These are phyloP conservation scores for Microbotryomycetes sp. DNA, from an alignment of 1,284 basidiomycete species.

Conservation along the genomic window DNA sequence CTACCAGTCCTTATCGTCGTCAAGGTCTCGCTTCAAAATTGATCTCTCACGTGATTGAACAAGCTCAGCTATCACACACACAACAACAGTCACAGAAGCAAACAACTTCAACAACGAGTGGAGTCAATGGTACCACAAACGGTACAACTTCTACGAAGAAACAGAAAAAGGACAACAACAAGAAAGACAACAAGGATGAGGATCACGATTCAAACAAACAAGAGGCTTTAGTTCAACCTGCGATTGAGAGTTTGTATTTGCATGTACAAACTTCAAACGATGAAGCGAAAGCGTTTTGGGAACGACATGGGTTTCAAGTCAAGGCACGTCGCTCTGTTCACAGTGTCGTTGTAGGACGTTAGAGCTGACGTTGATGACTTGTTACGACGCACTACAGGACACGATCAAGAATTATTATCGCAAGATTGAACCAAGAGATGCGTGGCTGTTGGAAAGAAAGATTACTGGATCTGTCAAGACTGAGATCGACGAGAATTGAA, in stretches of 20 bases:
- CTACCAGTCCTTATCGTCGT: slow-evolving; percentile 40
- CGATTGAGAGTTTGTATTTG: slow-evolving; percentile 39
- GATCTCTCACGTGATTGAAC: slow-evolving; percentile 39
- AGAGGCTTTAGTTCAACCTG: slow-evolving; percentile 7
- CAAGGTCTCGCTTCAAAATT: slow-evolving; percentile 43
- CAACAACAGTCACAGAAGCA: background rate
- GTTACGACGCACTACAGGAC: slow-evolving; percentile 13
- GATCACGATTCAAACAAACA: slow-evolving; percentile 3
- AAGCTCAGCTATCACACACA: slow-evolving; percentile 38
- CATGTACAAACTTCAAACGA: slow-evolving; percentile 44
- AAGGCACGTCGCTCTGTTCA: slow-evolving; percentile 26
- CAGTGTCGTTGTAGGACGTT: background rate
- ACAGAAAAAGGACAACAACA: slow-evolving; percentile 36
- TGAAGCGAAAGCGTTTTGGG: slow-evolving; percentile 42
- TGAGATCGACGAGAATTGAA: no score
- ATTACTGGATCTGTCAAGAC: no score
- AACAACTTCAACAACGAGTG: background rate
- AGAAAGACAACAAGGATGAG: slow-evolving; percentile 20
- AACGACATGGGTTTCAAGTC: slow-evolving; percentile 42
- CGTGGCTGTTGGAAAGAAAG: slow-evolving; percentile 40
- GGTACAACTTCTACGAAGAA: background rate
- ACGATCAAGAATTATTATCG: slow-evolving; percentile 35
- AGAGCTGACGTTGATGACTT: background rate
- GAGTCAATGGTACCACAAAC: background rate
- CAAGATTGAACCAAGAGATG: slow-evolving; percentile 40